These are phyloP conservation scores for Cucumis variabilis DNA, from an alignment of 331 rosid genomes.

Conservation along the genomic window DNA sequence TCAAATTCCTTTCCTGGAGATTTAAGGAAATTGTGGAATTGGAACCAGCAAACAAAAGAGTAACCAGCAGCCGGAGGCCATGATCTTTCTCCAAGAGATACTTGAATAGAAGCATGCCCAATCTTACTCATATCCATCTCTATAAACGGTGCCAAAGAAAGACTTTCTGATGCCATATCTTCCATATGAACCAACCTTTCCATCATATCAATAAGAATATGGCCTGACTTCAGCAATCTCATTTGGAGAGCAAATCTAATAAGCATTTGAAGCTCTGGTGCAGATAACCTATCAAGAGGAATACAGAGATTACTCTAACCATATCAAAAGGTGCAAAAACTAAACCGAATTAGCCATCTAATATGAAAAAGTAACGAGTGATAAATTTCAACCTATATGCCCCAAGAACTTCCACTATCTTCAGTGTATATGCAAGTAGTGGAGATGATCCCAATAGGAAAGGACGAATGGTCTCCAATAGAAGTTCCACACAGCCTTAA, in stretches of 20 bases:
- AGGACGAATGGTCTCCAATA: slow-evolving; percentile 91
- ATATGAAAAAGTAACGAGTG: slow-evolving; percentile 25
- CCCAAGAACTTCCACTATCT: slow-evolving; percentile 94
- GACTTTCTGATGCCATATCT: slow-evolving; percentile 79
- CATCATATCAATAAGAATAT: slow-evolving; percentile 84
- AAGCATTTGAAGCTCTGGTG: slow-evolving; percentile 81
- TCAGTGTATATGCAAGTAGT: slow-evolving; percentile 78
- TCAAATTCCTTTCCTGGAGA: slow-evolving; percentile 75
- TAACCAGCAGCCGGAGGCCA: slow-evolving; percentile 99
- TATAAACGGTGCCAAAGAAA: slow-evolving; percentile 89
- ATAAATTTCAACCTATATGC: slow-evolving; percentile 77
- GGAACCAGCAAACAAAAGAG: slow-evolving; percentile 99
- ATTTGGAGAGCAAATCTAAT: slow-evolving; percentile 80
- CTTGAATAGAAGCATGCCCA: slow-evolving; percentile 98
- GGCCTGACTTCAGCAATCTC: slow-evolving; percentile 85
- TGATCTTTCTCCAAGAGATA: slow-evolving; percentile 98
- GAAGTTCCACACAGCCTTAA: slow-evolving; percentile 93
- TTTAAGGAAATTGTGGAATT: slow-evolving; percentile 80
- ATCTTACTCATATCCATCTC: slow-evolving; percentile 96
- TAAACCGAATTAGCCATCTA: slow-evolving; percentile 25
- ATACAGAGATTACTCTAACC: slow-evolving; percentile 13
- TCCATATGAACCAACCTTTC: slow-evolving; percentile 81
- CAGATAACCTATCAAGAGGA: slow-evolving; percentile 73
- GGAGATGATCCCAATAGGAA: slow-evolving; percentile 90
- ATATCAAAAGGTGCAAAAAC: not conserved